These are phyloP conservation scores for Nicotiana paniculata DNA, from an alignment of 257 asterid species.

Conservation along the genomic window DNA sequence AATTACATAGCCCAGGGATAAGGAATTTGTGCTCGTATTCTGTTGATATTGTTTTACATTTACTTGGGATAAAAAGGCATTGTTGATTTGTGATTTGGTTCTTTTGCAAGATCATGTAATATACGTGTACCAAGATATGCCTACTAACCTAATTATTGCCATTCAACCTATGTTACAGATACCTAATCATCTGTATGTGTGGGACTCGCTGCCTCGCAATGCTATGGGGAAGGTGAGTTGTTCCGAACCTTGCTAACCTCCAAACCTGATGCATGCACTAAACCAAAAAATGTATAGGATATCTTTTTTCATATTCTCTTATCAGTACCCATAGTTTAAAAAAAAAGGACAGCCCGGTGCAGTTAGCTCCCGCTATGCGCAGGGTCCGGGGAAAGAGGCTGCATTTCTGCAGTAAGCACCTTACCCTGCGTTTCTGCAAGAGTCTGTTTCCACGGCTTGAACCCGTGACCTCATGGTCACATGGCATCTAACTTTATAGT, in stretches of 20 bases:
- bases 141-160: background rate
- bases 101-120: background rate
- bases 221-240: slow-evolving; percentile 92
- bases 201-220: slow-evolving; percentile 85
- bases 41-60: background rate
- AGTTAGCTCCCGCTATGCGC: too few species aligned
- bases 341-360: too few species aligned
- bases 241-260: background rate
- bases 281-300: background rate
- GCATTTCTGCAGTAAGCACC: too few species aligned
- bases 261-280: background rate
- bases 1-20: background rate
- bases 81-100: background rate
- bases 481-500: background rate
- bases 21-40: background rate
- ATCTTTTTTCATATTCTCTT: background rate
- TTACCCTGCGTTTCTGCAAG: too few species aligned
- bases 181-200: slow-evolving; percentile 59
- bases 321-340: background rate
- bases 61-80: background rate
- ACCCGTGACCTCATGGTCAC: background rate
- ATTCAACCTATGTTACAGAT: slow-evolving; percentile 32
- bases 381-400: too few species aligned
- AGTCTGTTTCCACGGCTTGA: too few species aligned
- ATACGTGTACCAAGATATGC: background rate